Conservation (phyloP, 495 filamentous ascomycete species). For the Zalerion maritima region DNA sequence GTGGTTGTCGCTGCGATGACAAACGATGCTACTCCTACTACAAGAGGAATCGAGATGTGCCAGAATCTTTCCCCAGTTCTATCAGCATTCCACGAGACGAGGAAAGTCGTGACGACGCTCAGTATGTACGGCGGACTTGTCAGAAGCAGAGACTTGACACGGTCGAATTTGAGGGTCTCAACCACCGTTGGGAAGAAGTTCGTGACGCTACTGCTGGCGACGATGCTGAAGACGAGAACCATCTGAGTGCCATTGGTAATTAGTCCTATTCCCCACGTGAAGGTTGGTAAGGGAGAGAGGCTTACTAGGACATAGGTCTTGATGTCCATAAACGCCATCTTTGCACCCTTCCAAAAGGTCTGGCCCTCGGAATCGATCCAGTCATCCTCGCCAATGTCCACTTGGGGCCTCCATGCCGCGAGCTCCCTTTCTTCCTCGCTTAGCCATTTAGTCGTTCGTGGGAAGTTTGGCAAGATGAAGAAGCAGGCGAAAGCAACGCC, state of each 20-base stretch:
- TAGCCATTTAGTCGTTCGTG: conserved; percentile 61
- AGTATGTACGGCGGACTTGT: conserved; percentile 66
- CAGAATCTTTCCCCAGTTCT: conserved; percentile 64
- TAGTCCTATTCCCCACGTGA: conserved; percentile 2
- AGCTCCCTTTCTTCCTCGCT: conserved; percentile 52
- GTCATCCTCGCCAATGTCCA: conserved; percentile 70
- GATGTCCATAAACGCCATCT: conserved; percentile 53
- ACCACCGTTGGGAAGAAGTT: conserved; percentile 88
- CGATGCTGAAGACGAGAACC: conserved; percentile 55
- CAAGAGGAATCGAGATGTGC: conserved; percentile 56
- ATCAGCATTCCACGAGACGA: conserved; percentile 70
- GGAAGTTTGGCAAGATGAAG: conserved; percentile 63
- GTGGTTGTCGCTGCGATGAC: conserved; percentile 62
- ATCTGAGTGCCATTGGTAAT: conserved; percentile 23
- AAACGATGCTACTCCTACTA: conserved; percentile 54
- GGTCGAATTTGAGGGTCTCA: conserved; percentile 48
- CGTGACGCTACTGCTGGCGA: conserved; percentile 58
- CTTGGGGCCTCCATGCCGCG: conserved; percentile 54
- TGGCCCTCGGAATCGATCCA: conserved; percentile 48
- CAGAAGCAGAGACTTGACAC: conserved; percentile 54
- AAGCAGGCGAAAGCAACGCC: conserved; percentile 31
- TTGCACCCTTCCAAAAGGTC: conserved; percentile 51
- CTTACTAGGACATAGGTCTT: conserved; percentile 59
- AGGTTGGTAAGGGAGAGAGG: background rate
- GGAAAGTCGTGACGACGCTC: conserved; percentile 51